These are phyloP conservation scores for Plantago coronopus DNA, from an alignment of 305 asterid genomes.

Conservation along the genomic window DNA sequence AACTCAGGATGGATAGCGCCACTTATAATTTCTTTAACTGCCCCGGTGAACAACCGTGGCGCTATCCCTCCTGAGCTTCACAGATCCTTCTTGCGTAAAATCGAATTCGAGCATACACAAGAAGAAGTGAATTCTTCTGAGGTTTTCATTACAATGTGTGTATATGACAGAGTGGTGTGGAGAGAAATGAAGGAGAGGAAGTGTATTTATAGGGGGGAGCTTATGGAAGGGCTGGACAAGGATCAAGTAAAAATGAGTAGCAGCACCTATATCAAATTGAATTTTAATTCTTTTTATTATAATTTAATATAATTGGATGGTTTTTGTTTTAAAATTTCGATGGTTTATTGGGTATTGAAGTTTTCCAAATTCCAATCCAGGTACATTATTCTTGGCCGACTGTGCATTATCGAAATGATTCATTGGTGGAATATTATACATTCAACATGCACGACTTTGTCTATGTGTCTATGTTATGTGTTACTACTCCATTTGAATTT, in stretches of 20 bases:
- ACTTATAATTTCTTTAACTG: constrained; percentile 11
- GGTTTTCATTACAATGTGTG: neutral
- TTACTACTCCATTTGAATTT: too few species aligned
- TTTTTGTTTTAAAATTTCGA: too few species aligned
- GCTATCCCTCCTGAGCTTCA: constrained; percentile 99
- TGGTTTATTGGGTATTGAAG: neutral
- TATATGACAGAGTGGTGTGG: constrained; percentile 14
- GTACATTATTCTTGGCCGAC: neutral
- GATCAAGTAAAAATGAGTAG: constrained; percentile 12
- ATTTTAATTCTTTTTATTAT: neutral
- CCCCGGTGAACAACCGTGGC: constrained; percentile 28
- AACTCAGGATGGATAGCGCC: constrained; percentile 97
- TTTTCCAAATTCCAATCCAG: neutral
- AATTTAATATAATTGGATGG: neutral
- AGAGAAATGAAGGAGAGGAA: constrained; percentile 14
- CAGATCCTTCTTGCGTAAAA: constrained; percentile 39
- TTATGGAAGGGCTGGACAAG: constrained; percentile 20
- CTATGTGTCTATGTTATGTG: too few species aligned
- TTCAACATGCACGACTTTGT: too few species aligned
- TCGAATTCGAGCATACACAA: neutral
- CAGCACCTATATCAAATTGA: neutral
- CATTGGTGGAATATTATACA: too few species aligned
- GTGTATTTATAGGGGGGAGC: too few species aligned
- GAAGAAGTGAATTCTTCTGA: constrained; percentile 4
- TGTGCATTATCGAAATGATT: neutral